Conservation (phyloP, 2,329 filamentous ascomycete species). For the Exophiala sideris region DNA sequence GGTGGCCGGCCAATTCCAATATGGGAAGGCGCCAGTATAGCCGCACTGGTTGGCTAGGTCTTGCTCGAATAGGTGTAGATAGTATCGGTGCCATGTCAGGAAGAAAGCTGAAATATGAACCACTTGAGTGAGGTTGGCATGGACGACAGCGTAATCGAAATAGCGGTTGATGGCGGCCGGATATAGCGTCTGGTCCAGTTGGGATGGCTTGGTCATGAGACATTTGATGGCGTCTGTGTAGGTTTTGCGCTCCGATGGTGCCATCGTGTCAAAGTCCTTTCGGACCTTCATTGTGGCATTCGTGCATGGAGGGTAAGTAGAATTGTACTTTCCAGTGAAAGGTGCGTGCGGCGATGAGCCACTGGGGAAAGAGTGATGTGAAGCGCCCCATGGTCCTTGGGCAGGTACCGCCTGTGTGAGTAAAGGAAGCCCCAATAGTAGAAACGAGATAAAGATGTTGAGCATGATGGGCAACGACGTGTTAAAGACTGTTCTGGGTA, state of each 20-base stretch:
- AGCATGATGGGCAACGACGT: conserved; percentile 13
- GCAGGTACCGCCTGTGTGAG: conserved; percentile 12
- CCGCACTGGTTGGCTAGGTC: conserved; percentile 44
- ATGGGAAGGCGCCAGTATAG: conserved; percentile 45
- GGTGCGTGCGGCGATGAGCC: conserved; percentile 16
- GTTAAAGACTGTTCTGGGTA: not conserved
- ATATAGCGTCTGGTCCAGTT: conserved; percentile 31
- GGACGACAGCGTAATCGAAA: conserved; percentile 42
- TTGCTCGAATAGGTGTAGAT: conserved; percentile 42
- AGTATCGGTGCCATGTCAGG: conserved; percentile 46
- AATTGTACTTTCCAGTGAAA: conserved; percentile 16
- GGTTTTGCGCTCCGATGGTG: conserved; percentile 27
- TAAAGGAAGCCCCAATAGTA: conserved; percentile 13
- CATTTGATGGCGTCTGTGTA: conserved; percentile 42
- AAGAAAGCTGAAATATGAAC: conserved; percentile 39
- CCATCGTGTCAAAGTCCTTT: conserved; percentile 27
- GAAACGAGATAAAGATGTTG: conserved; percentile 19
- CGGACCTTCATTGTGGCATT: conserved; percentile 24
- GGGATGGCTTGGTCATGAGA: conserved; percentile 33
- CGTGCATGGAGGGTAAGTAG: conserved; percentile 11
- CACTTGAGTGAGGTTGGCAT: conserved; percentile 35
- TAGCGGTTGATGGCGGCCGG: conserved; percentile 36
- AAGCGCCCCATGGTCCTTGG: conserved; percentile 8
- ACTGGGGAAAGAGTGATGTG: conserved; percentile 14
- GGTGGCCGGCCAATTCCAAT: conserved; percentile 40